phyloP scores from a whole-genome alignment of 306 rosid genomes.

The Bauhinia variegata region DNA sequence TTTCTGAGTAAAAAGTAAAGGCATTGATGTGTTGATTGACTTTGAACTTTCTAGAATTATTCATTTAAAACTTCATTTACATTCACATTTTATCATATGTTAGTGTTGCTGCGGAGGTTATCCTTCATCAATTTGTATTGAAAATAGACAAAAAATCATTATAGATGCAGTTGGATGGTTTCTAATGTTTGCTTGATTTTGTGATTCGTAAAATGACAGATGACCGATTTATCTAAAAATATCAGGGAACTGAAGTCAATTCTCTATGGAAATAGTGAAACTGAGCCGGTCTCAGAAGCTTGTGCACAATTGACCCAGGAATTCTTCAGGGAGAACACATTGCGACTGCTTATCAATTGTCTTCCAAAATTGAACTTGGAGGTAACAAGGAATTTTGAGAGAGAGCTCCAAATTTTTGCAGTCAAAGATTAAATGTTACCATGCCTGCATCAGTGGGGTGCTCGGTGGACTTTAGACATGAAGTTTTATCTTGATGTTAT shows the following conservation, averaged over 20 bases:
- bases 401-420: slow-evolving; percentile 21
- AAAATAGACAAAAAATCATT: background rate
- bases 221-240: slow-evolving; percentile 72
- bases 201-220: slow-evolving; percentile 52
- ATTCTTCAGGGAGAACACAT: slow-evolving; percentile 77
- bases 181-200: slow-evolving; percentile 32
- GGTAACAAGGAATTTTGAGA: slow-evolving; percentile 48
- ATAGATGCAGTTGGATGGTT: background rate
- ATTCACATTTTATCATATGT: background rate
- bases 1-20: background rate
- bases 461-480: slow-evolving; percentile 9
- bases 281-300: slow-evolving; percentile 93
- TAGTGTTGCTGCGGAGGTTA: background rate
- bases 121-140: background rate
- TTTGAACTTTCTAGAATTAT: background rate
- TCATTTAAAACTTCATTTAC: background rate
- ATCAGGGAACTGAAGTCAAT: slow-evolving; percentile 87
- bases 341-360: slow-evolving; percentile 72
- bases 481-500: slow-evolving; percentile 24
- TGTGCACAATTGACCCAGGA: slow-evolving; percentile 92
- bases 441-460: slow-evolving; percentile 25
- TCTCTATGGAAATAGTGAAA: slow-evolving; percentile 93
- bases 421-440: slow-evolving; percentile 8
- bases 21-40: background rate
- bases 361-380: slow-evolving; percentile 93